Percentiles rank a stretch among this genome's conserved stretches.
Conservation (phyloP, 1,284 basidiomycete genomes). For the Ustilago xerochloae region DNA sequence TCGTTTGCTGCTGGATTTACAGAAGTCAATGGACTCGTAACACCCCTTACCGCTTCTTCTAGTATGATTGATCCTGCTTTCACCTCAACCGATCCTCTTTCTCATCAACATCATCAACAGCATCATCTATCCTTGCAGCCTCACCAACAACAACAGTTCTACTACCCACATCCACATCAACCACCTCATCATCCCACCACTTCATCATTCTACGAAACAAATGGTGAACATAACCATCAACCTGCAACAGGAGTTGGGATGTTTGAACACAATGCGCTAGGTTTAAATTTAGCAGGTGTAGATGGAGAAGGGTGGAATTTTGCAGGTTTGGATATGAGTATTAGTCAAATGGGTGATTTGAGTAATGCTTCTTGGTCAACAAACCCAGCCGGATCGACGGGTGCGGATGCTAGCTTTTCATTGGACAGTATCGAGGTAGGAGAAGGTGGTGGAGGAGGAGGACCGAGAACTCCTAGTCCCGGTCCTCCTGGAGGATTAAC, state of each 20-base stretch:
- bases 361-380: not conserved
- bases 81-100: not conserved
- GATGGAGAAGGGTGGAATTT: constrained; percentile 2
- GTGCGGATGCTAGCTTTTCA: not conserved
- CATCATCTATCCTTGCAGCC: too few species aligned
- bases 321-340: not conserved
- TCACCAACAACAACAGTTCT: not conserved
- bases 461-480: not conserved
- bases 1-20: not conserved
- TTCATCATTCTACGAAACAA: not conserved
- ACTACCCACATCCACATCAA: not conserved
- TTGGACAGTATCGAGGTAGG: not conserved
- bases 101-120: not conserved
- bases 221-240: not conserved
- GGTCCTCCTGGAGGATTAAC: not conserved
- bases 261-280: constrained; percentile 1
- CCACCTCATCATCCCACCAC: not conserved
- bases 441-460: too few species aligned
- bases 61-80: constrained; percentile 11
- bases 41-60: constrained; percentile 16
- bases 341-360: not conserved
- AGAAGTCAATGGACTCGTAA: constrained; percentile 26
- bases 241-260: not conserved
- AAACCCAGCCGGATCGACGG: not conserved
- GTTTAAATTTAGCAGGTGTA: not conserved